Conservation (phyloP, 441 rosid species). For the Syzygium syzygioides region DNA sequence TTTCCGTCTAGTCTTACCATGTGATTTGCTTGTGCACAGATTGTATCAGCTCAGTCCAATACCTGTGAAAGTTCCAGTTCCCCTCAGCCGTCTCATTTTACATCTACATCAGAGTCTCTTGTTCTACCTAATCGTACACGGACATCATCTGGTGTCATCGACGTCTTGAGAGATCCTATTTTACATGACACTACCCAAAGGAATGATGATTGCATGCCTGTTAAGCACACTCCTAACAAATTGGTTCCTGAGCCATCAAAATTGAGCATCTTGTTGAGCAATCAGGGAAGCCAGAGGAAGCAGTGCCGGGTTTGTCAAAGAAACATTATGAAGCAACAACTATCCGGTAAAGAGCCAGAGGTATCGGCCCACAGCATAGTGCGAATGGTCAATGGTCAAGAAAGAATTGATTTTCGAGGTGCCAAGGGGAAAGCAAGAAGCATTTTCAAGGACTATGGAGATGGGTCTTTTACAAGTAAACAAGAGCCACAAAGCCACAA, state of each 20-base stretch:
- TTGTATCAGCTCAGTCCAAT: background rate
- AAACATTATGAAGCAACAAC: background rate
- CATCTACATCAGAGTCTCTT: background rate
- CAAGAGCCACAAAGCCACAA: background rate
- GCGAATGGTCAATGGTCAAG: background rate
- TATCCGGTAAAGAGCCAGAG: background rate
- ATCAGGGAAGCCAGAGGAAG: background rate
- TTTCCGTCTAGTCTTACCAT: background rate
- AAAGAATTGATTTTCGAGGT: background rate
- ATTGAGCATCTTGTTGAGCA: background rate
- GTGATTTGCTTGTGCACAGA: background rate
- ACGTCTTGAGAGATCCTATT: background rate
- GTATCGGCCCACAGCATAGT: background rate
- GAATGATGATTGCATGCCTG: background rate
- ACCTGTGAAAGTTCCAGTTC: background rate
- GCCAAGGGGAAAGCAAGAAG: background rate
- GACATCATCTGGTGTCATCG: background rate
- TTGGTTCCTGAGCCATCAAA: background rate
- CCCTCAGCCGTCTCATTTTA: background rate
- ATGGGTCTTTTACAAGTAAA: background rate
- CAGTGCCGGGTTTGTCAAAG: background rate
- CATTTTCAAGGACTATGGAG: background rate
- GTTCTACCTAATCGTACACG: background rate
- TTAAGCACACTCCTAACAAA: background rate
- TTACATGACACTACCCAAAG: background rate